Base-by-base conservation (phyloP, 208 protist species). In the Naegleria gruberi region DNA sequence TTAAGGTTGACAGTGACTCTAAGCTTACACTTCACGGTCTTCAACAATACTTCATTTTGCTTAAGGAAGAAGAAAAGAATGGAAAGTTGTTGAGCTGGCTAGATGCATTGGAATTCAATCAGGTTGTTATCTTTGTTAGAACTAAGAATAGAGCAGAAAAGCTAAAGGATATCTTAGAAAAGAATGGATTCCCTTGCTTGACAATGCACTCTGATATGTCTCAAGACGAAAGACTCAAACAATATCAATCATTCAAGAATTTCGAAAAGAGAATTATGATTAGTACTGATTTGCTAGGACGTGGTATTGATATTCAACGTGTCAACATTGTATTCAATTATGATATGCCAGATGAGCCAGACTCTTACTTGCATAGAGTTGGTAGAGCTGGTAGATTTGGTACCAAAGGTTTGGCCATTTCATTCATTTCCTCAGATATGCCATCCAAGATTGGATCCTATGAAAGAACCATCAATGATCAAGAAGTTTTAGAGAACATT, bases 281-380 rank as follows among this genome's bases (percentile, higher is more conserved):
- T 73, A 92, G 99, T 85, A 99, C 99, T 23, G 98, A 99, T 94
- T 92, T 99, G 65, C 99, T 99, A 91, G 99, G 97, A 82, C 97
- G 99, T 91, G 99, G 99, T 94, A 97, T 99, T 89, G 99, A 99
- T 93, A 98, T 99, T 91, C 98, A 99, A 92, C 94, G 97, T 84
- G 98, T 99, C 90, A 99, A 99, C 95, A 96, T 99, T 57, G 99
- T 99, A 46, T 97, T 99, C 91, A 99, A 99, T 94, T 99, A 99
- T 94, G 99, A 99, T 94, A 99, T 99, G 98, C 97, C 99, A 43
- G 96, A 96, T 23, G 93, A 97, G 34, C 93, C 93, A 26, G 98
- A 99, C 92, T 96, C 95, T 43, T 99, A 99, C 92, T 95, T 99
- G 30, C 99, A 99, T 93, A 96, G 99, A 91, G 97, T 99, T 83